Percentiles rank a stretch among this genome's conserved stretches.
Evolutionary conservation across 2,329 filamentous ascomycete species (phyloP).

Genomic region (Pseudogymnoascus sp.): DNA sequence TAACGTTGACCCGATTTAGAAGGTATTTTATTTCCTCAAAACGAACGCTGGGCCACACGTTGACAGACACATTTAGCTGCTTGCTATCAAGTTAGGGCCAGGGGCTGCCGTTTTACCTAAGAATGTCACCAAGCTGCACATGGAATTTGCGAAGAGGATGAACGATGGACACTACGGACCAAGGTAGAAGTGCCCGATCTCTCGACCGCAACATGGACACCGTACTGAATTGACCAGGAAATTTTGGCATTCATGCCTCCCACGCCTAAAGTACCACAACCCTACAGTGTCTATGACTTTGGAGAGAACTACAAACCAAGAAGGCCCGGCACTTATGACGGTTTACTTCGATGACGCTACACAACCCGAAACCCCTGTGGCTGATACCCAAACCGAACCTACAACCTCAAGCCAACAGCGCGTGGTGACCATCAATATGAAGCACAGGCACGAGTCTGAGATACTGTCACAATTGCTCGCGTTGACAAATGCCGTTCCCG

Average conservation of each 20-base stretch:
- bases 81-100: slow-evolving; percentile 68
- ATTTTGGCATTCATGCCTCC: slow-evolving; percentile 80
- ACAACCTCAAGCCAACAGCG: slow-evolving; percentile 29
- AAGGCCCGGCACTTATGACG: slow-evolving; percentile 50
- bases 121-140: slow-evolving; percentile 64
- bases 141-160: slow-evolving; percentile 58
- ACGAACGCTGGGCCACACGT: slow-evolving; percentile 11
- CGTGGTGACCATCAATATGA: slow-evolving; percentile 51
- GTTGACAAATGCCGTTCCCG: slow-evolving; percentile 49
- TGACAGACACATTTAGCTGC: slow-evolving; percentile 43
- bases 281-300: slow-evolving; percentile 76
- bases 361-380: slow-evolving; percentile 36
- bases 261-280: slow-evolving; percentile 90
- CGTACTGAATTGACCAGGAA: slow-evolving; percentile 46
- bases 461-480: slow-evolving; percentile 56
- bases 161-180: slow-evolving; percentile 64
- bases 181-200: slow-evolving; percentile 41
- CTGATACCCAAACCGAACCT: slow-evolving; percentile 31
- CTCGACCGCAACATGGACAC: neutral
- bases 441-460: slow-evolving; percentile 46
- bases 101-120: slow-evolving; percentile 75
- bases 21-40: slow-evolving; percentile 20
- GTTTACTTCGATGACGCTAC: slow-evolving; percentile 48
- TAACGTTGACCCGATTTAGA: slow-evolving; percentile 20
- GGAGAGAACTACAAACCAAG: slow-evolving; percentile 53